These are phyloP conservation scores for Noccaea caerulescens DNA, from an alignment of 345 rosid species.

Conservation along the genomic window DNA sequence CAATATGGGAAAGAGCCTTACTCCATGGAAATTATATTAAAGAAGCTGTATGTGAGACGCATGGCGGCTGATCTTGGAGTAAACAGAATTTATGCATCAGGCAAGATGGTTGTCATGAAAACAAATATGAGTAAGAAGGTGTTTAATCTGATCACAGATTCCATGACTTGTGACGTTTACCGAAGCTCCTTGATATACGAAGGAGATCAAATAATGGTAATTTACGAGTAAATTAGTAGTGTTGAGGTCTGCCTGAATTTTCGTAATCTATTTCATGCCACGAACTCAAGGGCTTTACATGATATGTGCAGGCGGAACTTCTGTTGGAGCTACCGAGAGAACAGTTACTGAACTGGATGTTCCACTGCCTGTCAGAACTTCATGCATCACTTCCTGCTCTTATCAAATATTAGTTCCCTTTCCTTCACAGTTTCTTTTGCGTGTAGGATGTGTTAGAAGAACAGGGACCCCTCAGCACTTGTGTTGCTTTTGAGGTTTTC, in stretches of 20 bases:
- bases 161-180: constrained; percentile 69
- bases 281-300: constrained; percentile 23
- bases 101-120: constrained; percentile 88
- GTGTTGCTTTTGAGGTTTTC: constrained; percentile 29
- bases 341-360: constrained; percentile 88
- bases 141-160: constrained; percentile 80
- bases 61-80: constrained; percentile 99
- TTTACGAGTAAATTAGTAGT: constrained; percentile 6
- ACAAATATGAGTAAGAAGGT: constrained; percentile 79
- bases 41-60: constrained; percentile 88
- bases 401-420: constrained; percentile 61
- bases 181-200: constrained; percentile 66
- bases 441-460: constrained; percentile 32
- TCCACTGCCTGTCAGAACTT: constrained; percentile 89
- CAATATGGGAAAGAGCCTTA: constrained; percentile 92
- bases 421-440: constrained; percentile 20
- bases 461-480: constrained; percentile 15
- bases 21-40: constrained; percentile 85
- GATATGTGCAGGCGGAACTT: constrained; percentile 80
- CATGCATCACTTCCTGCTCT: constrained; percentile 83
- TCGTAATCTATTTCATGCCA: constrained; percentile 17
- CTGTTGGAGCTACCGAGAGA: constrained; percentile 90
- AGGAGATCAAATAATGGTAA: constrained; percentile 82
- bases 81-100: constrained; percentile 69
- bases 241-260: background rate